phyloP scores from a whole-genome alignment of 2,329 filamentous ascomycete species.

The Aspergillus aculeatus region DNA sequence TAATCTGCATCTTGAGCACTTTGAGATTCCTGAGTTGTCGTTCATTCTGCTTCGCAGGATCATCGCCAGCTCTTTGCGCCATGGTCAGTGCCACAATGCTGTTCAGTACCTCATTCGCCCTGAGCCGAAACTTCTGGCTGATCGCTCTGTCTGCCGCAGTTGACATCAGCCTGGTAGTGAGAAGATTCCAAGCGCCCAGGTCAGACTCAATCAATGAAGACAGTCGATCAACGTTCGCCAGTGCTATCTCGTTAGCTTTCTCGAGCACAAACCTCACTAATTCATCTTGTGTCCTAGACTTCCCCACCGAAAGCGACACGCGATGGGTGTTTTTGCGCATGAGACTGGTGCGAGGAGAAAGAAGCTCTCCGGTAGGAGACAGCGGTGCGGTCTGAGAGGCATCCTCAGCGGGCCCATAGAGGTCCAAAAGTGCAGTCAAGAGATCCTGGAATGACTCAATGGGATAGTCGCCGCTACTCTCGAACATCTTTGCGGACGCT shows the following conservation, averaged over 20 bases:
- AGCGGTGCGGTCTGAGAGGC: constrained; percentile 46
- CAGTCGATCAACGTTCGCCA: constrained; percentile 73
- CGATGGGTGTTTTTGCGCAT: constrained; percentile 41
- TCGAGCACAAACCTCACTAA: constrained; percentile 60
- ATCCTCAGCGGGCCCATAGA: constrained; percentile 53
- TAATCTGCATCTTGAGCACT: constrained; percentile 62
- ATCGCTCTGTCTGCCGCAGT: constrained; percentile 43
- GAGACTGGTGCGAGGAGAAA: constrained; percentile 22
- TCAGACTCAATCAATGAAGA: constrained; percentile 61
- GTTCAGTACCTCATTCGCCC: constrained; percentile 63
- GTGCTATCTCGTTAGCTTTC: constrained; percentile 70
- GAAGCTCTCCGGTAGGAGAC: constrained; percentile 4
- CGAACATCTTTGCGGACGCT: constrained; percentile 80
- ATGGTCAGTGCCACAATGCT: constrained; percentile 45
- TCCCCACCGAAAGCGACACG: constrained; percentile 42
- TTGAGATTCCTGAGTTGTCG: constrained; percentile 72
- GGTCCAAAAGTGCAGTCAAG: constrained; percentile 69
- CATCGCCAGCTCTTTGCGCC: constrained; percentile 37
- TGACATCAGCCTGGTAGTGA: constrained; percentile 57
- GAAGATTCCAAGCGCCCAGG: constrained; percentile 71
- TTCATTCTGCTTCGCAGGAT: constrained; percentile 52
- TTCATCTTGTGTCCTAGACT: constrained; percentile 43
- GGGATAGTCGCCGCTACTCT: constrained; percentile 89
- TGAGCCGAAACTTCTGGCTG: constrained; percentile 40
- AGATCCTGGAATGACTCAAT: constrained; percentile 78